A percentile compares a stretch with the other conserved stretches of the same genome.
Conservation (phyloP, 345 rosid genomes). For the Fremontodendron californicum region DNA sequence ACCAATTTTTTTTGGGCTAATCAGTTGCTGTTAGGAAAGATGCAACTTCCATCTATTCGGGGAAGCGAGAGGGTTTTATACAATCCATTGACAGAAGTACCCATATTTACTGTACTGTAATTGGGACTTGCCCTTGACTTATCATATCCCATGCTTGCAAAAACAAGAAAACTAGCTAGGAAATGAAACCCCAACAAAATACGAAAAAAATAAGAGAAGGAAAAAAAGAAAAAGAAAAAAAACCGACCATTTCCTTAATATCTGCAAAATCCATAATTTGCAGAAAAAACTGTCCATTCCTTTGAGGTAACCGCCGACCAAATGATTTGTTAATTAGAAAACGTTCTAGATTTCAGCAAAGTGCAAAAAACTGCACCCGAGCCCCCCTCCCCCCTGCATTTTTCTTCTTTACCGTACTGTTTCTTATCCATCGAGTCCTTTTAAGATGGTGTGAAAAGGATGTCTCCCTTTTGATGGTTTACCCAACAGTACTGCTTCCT, state of each 20-base stretch:
- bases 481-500: not conserved
- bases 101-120: too few relatives aligned
- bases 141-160: not conserved
- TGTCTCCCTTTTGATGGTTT: not conserved
- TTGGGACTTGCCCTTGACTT: not conserved
- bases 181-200: not conserved
- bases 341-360: constrained; percentile 48
- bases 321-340: constrained; percentile 21
- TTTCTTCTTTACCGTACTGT: not conserved
- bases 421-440: not conserved
- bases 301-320: constrained; percentile 35
- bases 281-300: constrained; percentile 15
- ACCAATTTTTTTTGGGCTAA: not conserved
- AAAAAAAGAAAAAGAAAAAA: too few relatives aligned
- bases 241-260: constrained; percentile 70
- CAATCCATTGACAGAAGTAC: too few relatives aligned
- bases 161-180: constrained; percentile 1
- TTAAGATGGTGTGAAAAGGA: not conserved
- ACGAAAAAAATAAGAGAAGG: too few relatives aligned
- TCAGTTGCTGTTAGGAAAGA: not conserved
- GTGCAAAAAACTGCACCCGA: constrained; percentile 1
- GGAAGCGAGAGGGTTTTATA: not conserved
- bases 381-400: not conserved
- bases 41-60: not conserved
- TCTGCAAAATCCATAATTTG: constrained; percentile 41